Evolutionary conservation across 768 basidiomycete genomes (phyloP).

Genomic region (Boletus rubroflammeus): DNA sequence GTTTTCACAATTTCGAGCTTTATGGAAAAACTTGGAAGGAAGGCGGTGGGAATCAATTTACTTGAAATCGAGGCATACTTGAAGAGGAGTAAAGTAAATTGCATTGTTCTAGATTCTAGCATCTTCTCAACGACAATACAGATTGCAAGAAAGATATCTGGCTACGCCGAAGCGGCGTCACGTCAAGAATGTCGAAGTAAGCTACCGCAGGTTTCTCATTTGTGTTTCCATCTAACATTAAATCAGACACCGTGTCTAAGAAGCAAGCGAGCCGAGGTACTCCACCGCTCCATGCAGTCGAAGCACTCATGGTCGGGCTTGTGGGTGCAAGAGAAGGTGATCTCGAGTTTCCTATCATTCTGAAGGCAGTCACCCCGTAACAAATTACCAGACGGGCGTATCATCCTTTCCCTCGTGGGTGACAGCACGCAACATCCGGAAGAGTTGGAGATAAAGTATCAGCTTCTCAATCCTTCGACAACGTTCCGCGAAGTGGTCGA

Average conservation of each 20-base stretch:
- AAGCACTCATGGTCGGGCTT: slow-evolving; percentile 75
- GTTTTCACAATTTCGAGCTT: slow-evolving; percentile 70
- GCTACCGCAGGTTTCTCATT: not conserved
- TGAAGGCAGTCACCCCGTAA: not conserved
- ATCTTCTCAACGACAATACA: slow-evolving; percentile 19
- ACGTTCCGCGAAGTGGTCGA: slow-evolving; percentile 83
- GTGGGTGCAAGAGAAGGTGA: slow-evolving; percentile 73
- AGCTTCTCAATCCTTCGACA: slow-evolving; percentile 87
- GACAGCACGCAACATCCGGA: slow-evolving; percentile 33
- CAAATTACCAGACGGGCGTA: slow-evolving; percentile 63
- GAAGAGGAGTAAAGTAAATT: slow-evolving; percentile 81
- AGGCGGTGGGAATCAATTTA: slow-evolving; percentile 73
- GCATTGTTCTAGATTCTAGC: not conserved
- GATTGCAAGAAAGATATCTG: slow-evolving; percentile 79
- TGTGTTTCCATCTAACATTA: not conserved
- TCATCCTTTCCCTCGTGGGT: slow-evolving; percentile 53
- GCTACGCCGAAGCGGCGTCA: slow-evolving; percentile 67
- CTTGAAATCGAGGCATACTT: slow-evolving; percentile 81
- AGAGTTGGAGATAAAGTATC: slow-evolving; percentile 75
- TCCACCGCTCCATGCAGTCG: slow-evolving; percentile 76
- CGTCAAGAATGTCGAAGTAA: slow-evolving; percentile 37
- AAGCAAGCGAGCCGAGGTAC: slow-evolving; percentile 39
- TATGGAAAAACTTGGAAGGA: slow-evolving; percentile 60
- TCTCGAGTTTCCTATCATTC: not conserved
- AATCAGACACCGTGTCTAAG: slow-evolving; percentile 5